Evolutionary conservation across 345 rosid species (phyloP).

Genomic region (Eucalyptus regnans): DNA sequence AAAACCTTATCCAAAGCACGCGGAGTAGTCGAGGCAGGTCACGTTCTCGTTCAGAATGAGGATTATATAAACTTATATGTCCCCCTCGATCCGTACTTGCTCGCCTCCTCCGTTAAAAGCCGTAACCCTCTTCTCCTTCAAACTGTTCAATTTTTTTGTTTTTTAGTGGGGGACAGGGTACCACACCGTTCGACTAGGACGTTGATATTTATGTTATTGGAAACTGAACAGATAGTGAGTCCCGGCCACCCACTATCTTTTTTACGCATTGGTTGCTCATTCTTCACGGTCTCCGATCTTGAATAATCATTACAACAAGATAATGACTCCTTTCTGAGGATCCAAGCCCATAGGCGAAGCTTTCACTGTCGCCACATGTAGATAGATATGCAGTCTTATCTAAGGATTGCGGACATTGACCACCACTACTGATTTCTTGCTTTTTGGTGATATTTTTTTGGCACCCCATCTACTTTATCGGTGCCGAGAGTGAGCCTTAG

Average conservation of each 20-base stretch:
- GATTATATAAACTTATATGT: not conserved
- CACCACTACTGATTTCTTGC: not conserved
- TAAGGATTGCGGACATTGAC: not conserved
- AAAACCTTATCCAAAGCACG: not conserved
- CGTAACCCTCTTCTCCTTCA: not conserved
- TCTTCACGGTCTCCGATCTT: not conserved
- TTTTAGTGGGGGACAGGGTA: not conserved
- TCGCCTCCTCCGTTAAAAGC: not conserved
- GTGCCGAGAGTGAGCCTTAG: not conserved
- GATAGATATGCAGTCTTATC: not conserved
- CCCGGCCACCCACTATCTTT: not conserved
- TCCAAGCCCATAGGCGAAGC: not conserved
- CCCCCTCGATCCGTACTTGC: not conserved
- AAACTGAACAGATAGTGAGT: not conserved
- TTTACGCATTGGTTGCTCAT: not conserved
- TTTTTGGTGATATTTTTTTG: not conserved
- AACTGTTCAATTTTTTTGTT: not conserved
- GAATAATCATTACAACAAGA: not conserved
- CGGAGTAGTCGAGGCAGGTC: not conserved
- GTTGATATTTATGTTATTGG: not conserved
- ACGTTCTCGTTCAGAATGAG: not conserved
- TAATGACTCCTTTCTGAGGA: not conserved
- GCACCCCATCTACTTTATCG: not conserved
- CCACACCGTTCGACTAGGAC: not conserved
- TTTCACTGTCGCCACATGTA: not conserved